Base-by-base conservation (phyloP, 140 eudicot genomes). In the Senecio squalidus region DNA sequence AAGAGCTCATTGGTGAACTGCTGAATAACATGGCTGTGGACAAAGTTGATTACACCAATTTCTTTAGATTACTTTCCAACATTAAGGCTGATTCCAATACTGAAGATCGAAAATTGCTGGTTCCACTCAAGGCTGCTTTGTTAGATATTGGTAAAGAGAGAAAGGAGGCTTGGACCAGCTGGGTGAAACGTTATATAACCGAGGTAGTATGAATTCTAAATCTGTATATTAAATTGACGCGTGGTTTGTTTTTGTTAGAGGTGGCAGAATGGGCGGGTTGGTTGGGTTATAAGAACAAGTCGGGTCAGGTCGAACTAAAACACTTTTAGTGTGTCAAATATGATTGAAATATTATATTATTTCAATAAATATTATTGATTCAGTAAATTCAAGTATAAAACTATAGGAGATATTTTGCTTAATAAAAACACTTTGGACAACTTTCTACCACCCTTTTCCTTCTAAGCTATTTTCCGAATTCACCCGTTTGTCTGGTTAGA, bases 1-100 rank as follows among this genome's bases (percentile, higher is more conserved):
- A 89, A 62, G 84, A 82, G 52, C 72, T 82, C 60, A 75, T 85
- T 28, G 69, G 93, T 44, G 80, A 85, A 64, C 84, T 89, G 27
- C 89, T 89, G 11, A 89, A 80, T 71, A 85, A 85, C 70, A 72
- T 89, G 97, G 97, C 97, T 28, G 86, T 89, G 14, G 97, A 89
- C 73, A 89, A 89, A 85, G 97, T 89, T 52, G 97, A 89, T 65
- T 89, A 89, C 82, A 89, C 97, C 43, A 89, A 85, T 75, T 89
- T 89, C 77, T 89, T 89, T 41, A 85, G 97, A 36, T 55, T 79
- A 55, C 93, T 89, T 20, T 82, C 97, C 70, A 89, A 85, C 59
- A 68, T 85, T 36, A 75, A 68, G 72, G 70, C 82, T 47, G 84
- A 89, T 64, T 76, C 82, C 44, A 60, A 71, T 59, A 74, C 65